phyloP scores from a whole-genome alignment of 2,329 filamentous ascomycete genomes.

The Diaporthe helianthi region DNA sequence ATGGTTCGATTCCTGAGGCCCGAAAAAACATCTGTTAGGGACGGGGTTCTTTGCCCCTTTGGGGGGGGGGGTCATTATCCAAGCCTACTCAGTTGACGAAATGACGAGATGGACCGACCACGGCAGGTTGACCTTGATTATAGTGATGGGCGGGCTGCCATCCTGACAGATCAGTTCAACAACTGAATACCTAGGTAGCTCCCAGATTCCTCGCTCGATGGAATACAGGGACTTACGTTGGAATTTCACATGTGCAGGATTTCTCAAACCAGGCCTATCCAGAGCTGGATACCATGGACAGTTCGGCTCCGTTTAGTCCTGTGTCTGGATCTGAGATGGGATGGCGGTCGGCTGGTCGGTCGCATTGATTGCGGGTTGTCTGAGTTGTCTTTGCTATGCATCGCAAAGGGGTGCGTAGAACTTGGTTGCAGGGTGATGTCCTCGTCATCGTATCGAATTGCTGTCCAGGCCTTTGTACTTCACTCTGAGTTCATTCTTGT shows the following conservation, averaged over 20 bases:
- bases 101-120: neutral
- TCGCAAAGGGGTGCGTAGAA: neutral
- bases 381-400: neutral
- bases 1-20: neutral
- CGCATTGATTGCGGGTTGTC: neutral
- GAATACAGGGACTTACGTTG: too few species aligned
- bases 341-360: neutral
- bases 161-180: neutral
- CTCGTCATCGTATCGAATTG: neutral
- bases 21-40: too few species aligned
- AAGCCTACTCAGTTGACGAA: slow-evolving; percentile 7
- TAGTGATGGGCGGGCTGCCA: neutral
- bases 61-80: neutral
- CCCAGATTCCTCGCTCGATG: neutral
- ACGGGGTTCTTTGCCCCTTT: too few species aligned
- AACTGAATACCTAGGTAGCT: too few species aligned
- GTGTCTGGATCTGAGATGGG: too few species aligned
- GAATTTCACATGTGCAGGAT: neutral
- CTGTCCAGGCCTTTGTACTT: neutral
- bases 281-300: neutral
- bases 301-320: too few species aligned
- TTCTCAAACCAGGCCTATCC: neutral
- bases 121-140: neutral
- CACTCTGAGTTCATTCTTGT: neutral
- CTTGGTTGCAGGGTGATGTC: neutral